phyloP scores from a whole-genome alignment of 2,329 filamentous ascomycete species.

The Paraconiothyrium sp. region DNA sequence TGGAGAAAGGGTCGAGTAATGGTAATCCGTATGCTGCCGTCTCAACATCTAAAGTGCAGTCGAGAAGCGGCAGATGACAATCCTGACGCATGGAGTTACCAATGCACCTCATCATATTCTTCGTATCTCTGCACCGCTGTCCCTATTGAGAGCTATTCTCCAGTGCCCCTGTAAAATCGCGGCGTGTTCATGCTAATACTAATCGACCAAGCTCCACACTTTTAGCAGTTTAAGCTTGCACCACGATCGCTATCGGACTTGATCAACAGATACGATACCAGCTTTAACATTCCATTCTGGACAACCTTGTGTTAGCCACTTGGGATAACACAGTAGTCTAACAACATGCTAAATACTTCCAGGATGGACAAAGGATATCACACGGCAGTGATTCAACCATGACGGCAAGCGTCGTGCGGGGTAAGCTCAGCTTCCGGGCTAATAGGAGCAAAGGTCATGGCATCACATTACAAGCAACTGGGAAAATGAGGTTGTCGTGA shows the following conservation, averaged over 20 bases:
- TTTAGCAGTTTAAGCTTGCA: background rate
- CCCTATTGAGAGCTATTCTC: background rate
- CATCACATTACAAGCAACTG: conserved; percentile 24
- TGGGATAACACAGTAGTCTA: no score
- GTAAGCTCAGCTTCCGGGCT: conserved; percentile 7
- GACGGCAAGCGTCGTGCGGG: conserved; percentile 16
- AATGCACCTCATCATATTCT: conserved; percentile 21
- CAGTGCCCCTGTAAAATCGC: background rate
- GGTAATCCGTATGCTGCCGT: conserved; percentile 33
- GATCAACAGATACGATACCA: no score
- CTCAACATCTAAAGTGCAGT: conserved; percentile 41
- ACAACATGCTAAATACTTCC: no score
- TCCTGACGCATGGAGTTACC: conserved; percentile 12
- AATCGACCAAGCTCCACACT: background rate
- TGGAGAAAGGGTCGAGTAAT: conserved; percentile 32
- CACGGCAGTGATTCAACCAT: background rate
- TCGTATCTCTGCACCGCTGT: background rate
- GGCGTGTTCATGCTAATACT: background rate
- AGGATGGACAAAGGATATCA: background rate
- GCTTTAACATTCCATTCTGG: no score
- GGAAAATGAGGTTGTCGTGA: conserved; percentile 41
- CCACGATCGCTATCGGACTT: no score
- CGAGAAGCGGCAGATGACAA: conserved; percentile 35
- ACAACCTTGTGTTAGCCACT: no score
- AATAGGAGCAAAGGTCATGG: background rate